phyloP scores from a whole-genome alignment of 176 grass and related monocot species.

The Oryza rufipogon region DNA sequence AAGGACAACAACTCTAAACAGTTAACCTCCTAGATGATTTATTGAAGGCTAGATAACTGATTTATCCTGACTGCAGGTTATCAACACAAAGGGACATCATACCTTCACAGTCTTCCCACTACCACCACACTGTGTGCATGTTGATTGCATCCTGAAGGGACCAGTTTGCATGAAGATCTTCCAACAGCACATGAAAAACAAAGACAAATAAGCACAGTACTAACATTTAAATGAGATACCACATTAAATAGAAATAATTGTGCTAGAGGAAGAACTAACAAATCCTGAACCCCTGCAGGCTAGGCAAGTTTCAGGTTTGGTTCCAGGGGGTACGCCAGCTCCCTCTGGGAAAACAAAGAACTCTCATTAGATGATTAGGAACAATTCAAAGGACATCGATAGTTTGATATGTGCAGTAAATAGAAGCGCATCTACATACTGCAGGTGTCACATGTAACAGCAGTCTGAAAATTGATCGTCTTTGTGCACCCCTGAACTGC shows the following conservation, averaged over 20 bases:
- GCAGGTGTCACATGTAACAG: constrained; percentile 71
- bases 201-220: constrained; percentile 14
- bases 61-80: not conserved
- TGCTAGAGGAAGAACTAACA: constrained; percentile 55
- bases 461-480: constrained; percentile 74
- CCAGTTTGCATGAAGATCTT: constrained; percentile 91
- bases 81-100: not conserved
- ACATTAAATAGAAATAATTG: not conserved
- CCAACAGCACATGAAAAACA: constrained; percentile 25
- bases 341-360: constrained; percentile 50
- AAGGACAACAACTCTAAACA: not conserved
- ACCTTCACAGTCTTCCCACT: constrained; percentile 88
- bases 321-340: constrained; percentile 89
- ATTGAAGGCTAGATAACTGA: not conserved
- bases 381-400: constrained; percentile 15
- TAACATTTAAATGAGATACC: constrained; percentile 16
- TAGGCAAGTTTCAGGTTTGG: constrained; percentile 85
- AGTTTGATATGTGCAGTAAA: not conserved
- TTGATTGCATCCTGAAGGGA: constrained; percentile 75
- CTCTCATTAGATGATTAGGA: constrained; percentile 8
- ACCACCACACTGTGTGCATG: constrained; percentile 83
- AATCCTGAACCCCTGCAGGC: constrained; percentile 84
- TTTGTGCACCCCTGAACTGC: constrained; percentile 93
- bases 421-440: constrained; percentile 58
- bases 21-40: not conserved